These are phyloP conservation scores for Asterella californica DNA, from an alignment of 225 moss, liverwort and hornwort genomes.

Conservation along the genomic window DNA sequence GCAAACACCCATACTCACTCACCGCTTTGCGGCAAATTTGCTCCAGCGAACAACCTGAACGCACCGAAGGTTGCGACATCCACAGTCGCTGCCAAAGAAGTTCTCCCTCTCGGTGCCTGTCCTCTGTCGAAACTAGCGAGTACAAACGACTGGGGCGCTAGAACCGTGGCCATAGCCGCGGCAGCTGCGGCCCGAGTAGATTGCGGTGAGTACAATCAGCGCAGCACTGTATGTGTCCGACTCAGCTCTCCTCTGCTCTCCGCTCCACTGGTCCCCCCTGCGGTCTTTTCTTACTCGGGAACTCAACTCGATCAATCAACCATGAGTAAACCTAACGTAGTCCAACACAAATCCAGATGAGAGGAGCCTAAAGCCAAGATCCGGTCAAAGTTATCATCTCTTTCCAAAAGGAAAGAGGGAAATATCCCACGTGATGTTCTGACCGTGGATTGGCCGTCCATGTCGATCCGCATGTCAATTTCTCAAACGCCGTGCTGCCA, in stretches of 20 bases:
- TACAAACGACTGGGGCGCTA: neutral
- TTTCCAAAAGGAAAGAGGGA: too few species aligned
- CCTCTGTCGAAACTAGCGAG: neutral
- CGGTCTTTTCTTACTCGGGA: neutral
- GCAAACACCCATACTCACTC: neutral
- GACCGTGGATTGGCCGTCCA: slow-evolving; percentile 9
- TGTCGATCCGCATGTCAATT: neutral
- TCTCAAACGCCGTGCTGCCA: neutral
- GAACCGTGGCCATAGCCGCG: slow-evolving; percentile 15
- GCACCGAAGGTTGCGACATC: neutral
- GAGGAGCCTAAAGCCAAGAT: neutral
- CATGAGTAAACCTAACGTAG: neutral
- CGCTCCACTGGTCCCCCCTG: too few species aligned
- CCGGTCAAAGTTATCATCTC: neutral
- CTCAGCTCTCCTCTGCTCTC: neutral
- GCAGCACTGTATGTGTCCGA: too few species aligned
- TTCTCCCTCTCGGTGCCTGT: neutral
- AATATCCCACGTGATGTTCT: neutral
- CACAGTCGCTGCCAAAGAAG: neutral
- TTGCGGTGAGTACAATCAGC: neutral
- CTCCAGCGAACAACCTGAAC: neutral
- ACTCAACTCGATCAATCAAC: neutral
- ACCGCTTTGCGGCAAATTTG: neutral
- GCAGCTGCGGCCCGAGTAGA: neutral
- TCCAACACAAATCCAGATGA: too few species aligned